Evolutionary conservation across 164 flowering plant species (phyloP), one percentile per base, ranked within the genome.

Genomic region (Tetrastigma voinierianum): DNA sequence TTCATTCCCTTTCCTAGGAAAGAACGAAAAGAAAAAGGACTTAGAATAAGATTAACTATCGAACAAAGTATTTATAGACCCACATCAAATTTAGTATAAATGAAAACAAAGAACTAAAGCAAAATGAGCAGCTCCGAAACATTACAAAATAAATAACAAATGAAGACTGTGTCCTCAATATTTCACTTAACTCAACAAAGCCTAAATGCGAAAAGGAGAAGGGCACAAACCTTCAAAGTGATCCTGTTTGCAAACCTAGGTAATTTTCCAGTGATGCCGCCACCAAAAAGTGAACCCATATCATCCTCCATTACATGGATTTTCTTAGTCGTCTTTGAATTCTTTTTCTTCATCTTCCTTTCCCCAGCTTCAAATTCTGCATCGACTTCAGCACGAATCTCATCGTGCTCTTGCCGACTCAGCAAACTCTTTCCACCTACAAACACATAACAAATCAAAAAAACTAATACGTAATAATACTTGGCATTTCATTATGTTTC

Each of bases 191-290:
- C 40, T 32, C 5, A 32, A 7, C 40, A 32, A 7, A 32, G 40
- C 40, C 40, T 32, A 3, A 32, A 32, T 32, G n/a, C n/a, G 40
- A 19, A 54, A 17, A 10, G 16, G 10, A 7, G 43, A 57, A 8
- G 40, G 2, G 2, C 21, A 10, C 1, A 40, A 74, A 94, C 98
- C 96, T 90, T 94, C 8, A 83, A 67, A 17, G 98, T 91, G 56
- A 95, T 86, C 76, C 65, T 90, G 71, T 95, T 95, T 0, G 96
- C 89, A 74, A 76, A 87, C 71, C 77, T 81, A 12, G 97, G 97
- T 43, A 83, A n/a, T n/a, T n/a, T 95, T 6, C 97, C 97, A 5
- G 79, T 72, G 54, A 87, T n/a, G 2, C 93, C 90, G 19, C 74
- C 93, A 0, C 91, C 91, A 70, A 92, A 95, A 63, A n/a, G n/a